phyloP scores from a whole-genome alignment of 768 basidiomycete species.

The Amanita muscaria region DNA sequence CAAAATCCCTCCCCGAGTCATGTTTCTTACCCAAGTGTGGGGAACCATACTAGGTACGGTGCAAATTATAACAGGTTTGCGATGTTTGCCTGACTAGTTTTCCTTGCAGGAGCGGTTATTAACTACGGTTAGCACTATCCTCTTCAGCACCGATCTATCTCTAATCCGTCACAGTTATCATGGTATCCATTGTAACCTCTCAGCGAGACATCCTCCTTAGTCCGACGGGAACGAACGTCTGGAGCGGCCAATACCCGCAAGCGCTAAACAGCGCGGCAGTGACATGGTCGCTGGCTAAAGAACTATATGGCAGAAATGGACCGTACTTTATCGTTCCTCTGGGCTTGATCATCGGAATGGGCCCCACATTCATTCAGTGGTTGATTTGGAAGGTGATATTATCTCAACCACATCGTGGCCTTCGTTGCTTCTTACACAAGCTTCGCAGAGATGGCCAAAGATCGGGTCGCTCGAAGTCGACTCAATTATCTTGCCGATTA shows the following conservation, averaged over 20 bases:
- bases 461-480: slow-evolving; percentile 45
- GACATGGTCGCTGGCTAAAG: slow-evolving; percentile 56
- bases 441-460: slow-evolving; percentile 36
- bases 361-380: slow-evolving; percentile 45
- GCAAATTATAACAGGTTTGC: no score
- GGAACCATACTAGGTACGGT: slow-evolving; percentile 47
- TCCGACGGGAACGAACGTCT: slow-evolving; percentile 51
- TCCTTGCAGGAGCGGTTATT: slow-evolving; percentile 27
- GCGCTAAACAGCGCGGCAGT: slow-evolving; percentile 49
- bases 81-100: neutral
- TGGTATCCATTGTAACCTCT: slow-evolving; percentile 42
- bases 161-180: slow-evolving; percentile 54
- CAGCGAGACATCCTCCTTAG: slow-evolving; percentile 46
- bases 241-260: slow-evolving; percentile 47
- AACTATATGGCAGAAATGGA: slow-evolving; percentile 44
- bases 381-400: slow-evolving; percentile 45
- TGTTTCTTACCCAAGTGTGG: slow-evolving; percentile 59
- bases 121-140: slow-evolving; percentile 28
- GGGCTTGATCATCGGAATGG: slow-evolving; percentile 44
- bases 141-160: no score
- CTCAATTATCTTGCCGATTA: slow-evolving; percentile 45
- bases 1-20: slow-evolving; percentile 59
- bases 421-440: neutral
- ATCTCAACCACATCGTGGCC: slow-evolving; percentile 1
- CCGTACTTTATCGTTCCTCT: slow-evolving; percentile 52